A percentile compares a stretch with the other conserved stretches of the same genome.
Evolutionary conservation across 2,329 filamentous ascomycete genomes (phyloP).

Genomic region (Thermoascus crustaceus): DNA sequence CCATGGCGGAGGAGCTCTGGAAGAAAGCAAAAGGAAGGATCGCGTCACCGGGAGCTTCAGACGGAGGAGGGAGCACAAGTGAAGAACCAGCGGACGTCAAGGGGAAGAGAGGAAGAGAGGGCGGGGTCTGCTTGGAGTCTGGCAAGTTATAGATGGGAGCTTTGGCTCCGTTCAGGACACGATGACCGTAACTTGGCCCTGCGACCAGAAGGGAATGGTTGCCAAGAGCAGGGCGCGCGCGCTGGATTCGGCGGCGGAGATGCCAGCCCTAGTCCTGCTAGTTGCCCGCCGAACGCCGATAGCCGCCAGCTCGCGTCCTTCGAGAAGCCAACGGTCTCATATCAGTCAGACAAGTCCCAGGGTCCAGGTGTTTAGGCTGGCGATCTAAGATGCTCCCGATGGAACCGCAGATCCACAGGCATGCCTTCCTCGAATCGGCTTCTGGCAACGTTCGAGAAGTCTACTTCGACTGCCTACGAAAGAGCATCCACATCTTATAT

Average conservation of each 20-base stretch:
- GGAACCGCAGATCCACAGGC: no score
- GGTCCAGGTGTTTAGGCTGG: no score
- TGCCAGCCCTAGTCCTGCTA: no score
- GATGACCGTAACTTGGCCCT: constrained; percentile 29
- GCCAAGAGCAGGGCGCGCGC: constrained; percentile 14
- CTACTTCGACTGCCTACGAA: no score
- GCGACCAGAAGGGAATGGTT: constrained; percentile 21
- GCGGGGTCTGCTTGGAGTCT: neutral
- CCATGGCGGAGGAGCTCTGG: constrained; percentile 28
- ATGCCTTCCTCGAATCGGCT: no score
- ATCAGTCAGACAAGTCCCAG: no score
- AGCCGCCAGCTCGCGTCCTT: no score
- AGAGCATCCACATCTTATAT: no score
- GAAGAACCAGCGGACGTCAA: constrained; percentile 4
- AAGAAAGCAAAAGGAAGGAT: constrained; percentile 3
- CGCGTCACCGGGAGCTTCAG: constrained; percentile 2
- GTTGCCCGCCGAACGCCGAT: no score
- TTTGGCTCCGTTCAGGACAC: constrained; percentile 30
- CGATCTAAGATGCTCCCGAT: no score
- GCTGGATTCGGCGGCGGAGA: neutral
- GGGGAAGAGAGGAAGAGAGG: constrained; percentile 7
- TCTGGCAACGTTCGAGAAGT: no score
- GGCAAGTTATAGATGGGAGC: constrained; percentile 6
- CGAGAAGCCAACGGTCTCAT: no score
- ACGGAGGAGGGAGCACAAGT: constrained; percentile 12